Base-by-base conservation (phyloP, 345 rosid species). In the Syzygium grande region DNA sequence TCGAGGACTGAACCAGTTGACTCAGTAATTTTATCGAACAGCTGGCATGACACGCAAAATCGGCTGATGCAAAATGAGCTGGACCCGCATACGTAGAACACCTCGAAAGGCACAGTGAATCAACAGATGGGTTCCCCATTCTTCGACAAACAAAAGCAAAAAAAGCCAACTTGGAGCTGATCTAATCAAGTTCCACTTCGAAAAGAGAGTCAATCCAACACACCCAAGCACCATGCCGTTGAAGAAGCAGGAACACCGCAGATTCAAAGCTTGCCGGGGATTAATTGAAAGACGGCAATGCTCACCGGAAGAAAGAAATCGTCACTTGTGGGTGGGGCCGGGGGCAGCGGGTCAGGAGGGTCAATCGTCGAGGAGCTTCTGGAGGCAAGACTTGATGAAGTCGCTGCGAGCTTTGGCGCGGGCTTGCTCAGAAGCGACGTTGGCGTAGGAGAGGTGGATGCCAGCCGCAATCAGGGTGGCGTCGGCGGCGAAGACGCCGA, bases 341-440 rank as follows among this genome's bases (percentile, higher is more conserved):
- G 14, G 13, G 79, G 7, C 46, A 7, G 46, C 46, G 46, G 80
- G 80, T 4, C 9, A 9, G 46, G 80, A 68, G 25, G 80, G 80
- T 68, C 80, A 68, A 65, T 90, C 95, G 63, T 94, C 96, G 80
- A 95, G 93, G 90, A 93, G 89, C 92, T 93, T 93, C 88, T 96
- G 90, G 88, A 95, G 89, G 61, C 95, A 95, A 84, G 91, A 91
- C 88, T 91, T 95, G 85, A 96, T 87, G 87, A 85, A 94, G 58
- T 93, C 93, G 61, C 87, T 92, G 19, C 97, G 97, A 85, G 96
- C 97, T 90, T 94, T 91, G 86, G 89, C 89, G 34, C 96, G 95
- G 87, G 92, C 95, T 93, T 96, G 95, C 88, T 94, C 96, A n/a
- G 98, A 95, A 63, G 89, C 94, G 34, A 95, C 55, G 68, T 96